Evolutionary conservation across 2,329 filamentous ascomycete species (phyloP).

Genomic region (Hypoxylon sp.): DNA sequence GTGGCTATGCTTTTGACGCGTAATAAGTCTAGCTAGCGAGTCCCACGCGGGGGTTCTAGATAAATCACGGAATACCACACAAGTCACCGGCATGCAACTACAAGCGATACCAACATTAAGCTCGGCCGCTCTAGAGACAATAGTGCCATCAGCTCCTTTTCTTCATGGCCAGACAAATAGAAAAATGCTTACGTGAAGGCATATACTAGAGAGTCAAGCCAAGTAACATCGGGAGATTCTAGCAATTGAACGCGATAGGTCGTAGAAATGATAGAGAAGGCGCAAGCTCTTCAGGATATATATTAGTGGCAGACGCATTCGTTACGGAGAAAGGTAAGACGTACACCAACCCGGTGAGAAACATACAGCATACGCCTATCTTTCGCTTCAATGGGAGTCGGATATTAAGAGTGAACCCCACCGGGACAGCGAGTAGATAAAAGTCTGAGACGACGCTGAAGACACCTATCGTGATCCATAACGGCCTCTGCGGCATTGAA

Average conservation of each 20-base stretch:
- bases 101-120: slow-evolving; percentile 38
- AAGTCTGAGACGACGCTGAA: slow-evolving; percentile 45
- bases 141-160: slow-evolving; percentile 8
- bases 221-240: slow-evolving; percentile 43
- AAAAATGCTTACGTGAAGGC: slow-evolving; percentile 24
- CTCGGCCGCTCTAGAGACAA: slow-evolving; percentile 30
- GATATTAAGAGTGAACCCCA: slow-evolving; percentile 38
- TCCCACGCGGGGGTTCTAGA: slow-evolving; percentile 9
- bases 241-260: slow-evolving; percentile 42
- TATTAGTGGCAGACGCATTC: background rate
- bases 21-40: slow-evolving; percentile 10
- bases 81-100: slow-evolving; percentile 33
- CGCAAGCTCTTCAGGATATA: slow-evolving; percentile 29
- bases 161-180: background rate
- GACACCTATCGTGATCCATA: slow-evolving; percentile 37
- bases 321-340: background rate
- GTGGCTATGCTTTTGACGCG: background rate
- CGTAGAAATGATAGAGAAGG: slow-evolving; percentile 39
- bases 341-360: slow-evolving; percentile 47
- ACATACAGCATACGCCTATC: slow-evolving; percentile 42
- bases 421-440: slow-evolving; percentile 45
- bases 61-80: slow-evolving; percentile 4
- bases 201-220: slow-evolving; percentile 29
- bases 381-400: slow-evolving; percentile 36
- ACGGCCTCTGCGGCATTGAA: slow-evolving; percentile 15